Conservation (phyloP, 179 eudicot species). For the Silene noctiflora region DNA sequence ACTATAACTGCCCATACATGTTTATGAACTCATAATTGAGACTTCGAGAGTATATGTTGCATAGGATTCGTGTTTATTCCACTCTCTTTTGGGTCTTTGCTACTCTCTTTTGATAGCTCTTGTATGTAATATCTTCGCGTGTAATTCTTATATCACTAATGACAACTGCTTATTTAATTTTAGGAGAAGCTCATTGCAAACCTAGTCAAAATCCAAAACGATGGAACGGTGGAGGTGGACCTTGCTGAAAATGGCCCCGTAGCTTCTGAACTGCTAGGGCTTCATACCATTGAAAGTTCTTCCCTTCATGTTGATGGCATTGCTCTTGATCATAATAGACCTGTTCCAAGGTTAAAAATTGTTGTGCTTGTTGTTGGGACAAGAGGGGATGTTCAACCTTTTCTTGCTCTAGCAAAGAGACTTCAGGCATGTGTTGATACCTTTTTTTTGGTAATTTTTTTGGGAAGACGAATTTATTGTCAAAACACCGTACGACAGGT, state of each 20-base stretch:
- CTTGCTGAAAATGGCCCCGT: constrained; percentile 41
- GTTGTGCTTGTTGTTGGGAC: constrained; percentile 82
- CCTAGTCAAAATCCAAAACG: constrained; percentile 73
- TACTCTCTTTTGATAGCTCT: neutral
- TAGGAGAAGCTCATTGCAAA: constrained; percentile 73
- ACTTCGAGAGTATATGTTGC: neutral
- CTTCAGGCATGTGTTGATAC: constrained; percentile 51
- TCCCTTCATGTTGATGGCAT: constrained; percentile 43
- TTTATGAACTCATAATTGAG: neutral
- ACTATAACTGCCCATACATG: neutral
- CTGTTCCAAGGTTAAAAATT: constrained; percentile 56
- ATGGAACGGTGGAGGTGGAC: constrained; percentile 62
- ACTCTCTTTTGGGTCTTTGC: neutral
- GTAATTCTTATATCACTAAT: constrained; percentile 5
- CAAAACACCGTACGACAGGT: neutral
- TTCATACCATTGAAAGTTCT: constrained; percentile 36
- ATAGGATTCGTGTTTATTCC: neutral
- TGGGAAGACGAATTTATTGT: neutral
- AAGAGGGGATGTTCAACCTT: constrained; percentile 88
- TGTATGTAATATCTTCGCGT: neutral
- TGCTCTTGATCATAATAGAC: constrained; percentile 31
- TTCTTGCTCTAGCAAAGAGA: constrained; percentile 65
- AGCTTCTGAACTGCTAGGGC: constrained; percentile 52
- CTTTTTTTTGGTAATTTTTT: neutral
- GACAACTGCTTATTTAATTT: constrained; percentile 5